phyloP scores from a whole-genome alignment of 2,329 filamentous ascomycete genomes.

The Neopestalotiopsis clavispora region DNA sequence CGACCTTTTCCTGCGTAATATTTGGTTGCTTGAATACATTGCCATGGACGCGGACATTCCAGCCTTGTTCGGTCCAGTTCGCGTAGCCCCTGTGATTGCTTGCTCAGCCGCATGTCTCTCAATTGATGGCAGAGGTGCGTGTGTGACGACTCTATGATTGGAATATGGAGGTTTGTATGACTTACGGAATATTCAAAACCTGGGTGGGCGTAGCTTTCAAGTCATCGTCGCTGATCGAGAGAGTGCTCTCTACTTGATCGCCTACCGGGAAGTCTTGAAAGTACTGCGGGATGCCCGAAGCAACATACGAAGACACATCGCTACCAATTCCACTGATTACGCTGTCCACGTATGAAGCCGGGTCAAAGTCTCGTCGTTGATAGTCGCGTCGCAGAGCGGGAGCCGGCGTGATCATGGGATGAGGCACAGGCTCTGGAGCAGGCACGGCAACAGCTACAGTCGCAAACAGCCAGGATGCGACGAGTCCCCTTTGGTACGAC shows the following conservation, averaged over 20 bases:
- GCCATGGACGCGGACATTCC: constrained; percentile 78
- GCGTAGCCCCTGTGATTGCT: constrained; percentile 56
- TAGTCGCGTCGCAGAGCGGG: constrained; percentile 46
- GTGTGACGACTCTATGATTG: not conserved
- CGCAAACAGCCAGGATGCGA: constrained; percentile 21
- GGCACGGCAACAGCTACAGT: constrained; percentile 29
- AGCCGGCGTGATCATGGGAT: constrained; percentile 54
- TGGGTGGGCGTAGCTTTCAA: constrained; percentile 69
- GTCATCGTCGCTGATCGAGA: constrained; percentile 63
- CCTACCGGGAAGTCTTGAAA: constrained; percentile 71
- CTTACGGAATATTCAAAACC: constrained; percentile 70
- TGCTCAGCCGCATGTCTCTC: not conserved
- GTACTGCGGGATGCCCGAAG: constrained; percentile 69
- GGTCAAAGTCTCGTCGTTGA: constrained; percentile 33
- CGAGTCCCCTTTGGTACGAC: not conserved
- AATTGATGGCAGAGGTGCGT: constrained; percentile 12
- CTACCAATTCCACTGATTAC: constrained; percentile 57
- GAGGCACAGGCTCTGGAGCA: constrained; percentile 29
- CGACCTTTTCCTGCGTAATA: constrained; percentile 65
- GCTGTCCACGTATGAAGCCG: constrained; percentile 56
- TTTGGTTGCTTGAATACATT: constrained; percentile 83
- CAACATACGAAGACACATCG: constrained; percentile 63
- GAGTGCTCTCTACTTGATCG: constrained; percentile 61
- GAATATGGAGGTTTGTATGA: constrained; percentile 1
- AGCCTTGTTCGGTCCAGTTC: constrained; percentile 80